Base-by-base conservation (phyloP, 345 rosid genomes). In the Lepidium didymum region DNA sequence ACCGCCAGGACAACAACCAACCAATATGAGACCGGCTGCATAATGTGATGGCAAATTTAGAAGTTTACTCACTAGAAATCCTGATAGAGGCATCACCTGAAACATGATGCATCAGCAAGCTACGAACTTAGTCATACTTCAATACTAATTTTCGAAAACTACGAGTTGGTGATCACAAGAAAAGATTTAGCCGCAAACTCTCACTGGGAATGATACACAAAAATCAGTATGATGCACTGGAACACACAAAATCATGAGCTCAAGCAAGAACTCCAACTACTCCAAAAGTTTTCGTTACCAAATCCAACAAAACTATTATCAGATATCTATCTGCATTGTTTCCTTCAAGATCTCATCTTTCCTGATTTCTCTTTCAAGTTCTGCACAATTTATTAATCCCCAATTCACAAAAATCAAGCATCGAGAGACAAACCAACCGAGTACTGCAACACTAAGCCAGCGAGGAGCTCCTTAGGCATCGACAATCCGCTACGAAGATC, bases 1-100 rank as follows among this genome's bases (percentile, higher is more conserved):
- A 93, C 98, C 98, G 55, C 94, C 96, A 67, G 98, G 97, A 73
- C 96, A 93, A 77, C 97, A 93, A 71, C 84, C 85, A 62, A 90
- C 98, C 77, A 92, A 76, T 68, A 92, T 92, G 61, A 92, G 84
- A 75, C 96, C 98, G 41, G 96, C 98, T 50, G 96, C 96, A 74
- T 86, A 90, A 82, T 90, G 70, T 14, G 96, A 79, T 54, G 96
- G 98, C 66, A 92, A 77, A 69, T 85, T 82, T 67, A 92, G 78
- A 58, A 92, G 80, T 76, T 88, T 92, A 81, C 98, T 84, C 73
- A 90, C 80, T 38, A 92, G 65, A 82, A 52, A 88, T 19, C 80
- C 98, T 53, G 96, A 90, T 68, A 90, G 47, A 5, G 98, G 97
- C 98, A 92, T 92, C 46, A 92, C 79, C 98, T 89, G 79, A 59